Base-by-base conservation (phyloP, 352 stramenopile genomes). In the Phytophthora tubulina region DNA sequence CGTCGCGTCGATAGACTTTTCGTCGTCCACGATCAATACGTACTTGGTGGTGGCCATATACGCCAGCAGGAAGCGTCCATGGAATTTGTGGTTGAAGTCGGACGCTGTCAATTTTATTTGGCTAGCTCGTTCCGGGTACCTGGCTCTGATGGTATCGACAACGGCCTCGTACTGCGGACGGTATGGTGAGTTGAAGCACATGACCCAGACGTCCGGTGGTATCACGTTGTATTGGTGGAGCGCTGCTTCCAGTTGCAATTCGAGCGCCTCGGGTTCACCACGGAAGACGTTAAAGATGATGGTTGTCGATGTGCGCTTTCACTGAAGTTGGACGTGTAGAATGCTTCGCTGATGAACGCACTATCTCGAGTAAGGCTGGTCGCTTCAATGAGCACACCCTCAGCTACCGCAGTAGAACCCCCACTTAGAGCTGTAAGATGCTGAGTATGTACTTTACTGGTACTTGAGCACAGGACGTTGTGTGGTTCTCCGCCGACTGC, bases 211-310 rank as follows among this genome's bases (percentile, higher is more conserved):
- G 6, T 86, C 65, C 0, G 81, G 75, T 6, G 55, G 54, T 21
- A 62, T 48, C 4, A 89, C 77, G 31, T 78, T 44, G 30, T 86
- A 63, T 41, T 89, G 83, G 0, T 44, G 44, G 4, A 78, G 44
- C 0, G 83, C 84, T 21, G 21, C 6, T 70, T 71, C 9, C 72
- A 91, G 56, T 58, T 91, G 84, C 50, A 83, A 67, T 3, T 72
- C 73, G 1, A 91, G 70, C 5, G 80, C 80, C 6, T 78, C 68
- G 1, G 78, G 71, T 51, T 75, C 70, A 5, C 84, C 81, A 51
- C 88, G 85, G 70, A 87, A 91, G n/a, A 89, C 61, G 66, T 91
- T 91, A 63, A 91, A 89, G 67, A 91, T 91, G 72, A 91, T 89
- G 13, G 84, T 91, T 10, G 84, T 89, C 10, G 81, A 89, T n/a